phyloP scores from a whole-genome alignment of 371 early-diverging fungal genomes.

The Mucor ambiguus region DNA sequence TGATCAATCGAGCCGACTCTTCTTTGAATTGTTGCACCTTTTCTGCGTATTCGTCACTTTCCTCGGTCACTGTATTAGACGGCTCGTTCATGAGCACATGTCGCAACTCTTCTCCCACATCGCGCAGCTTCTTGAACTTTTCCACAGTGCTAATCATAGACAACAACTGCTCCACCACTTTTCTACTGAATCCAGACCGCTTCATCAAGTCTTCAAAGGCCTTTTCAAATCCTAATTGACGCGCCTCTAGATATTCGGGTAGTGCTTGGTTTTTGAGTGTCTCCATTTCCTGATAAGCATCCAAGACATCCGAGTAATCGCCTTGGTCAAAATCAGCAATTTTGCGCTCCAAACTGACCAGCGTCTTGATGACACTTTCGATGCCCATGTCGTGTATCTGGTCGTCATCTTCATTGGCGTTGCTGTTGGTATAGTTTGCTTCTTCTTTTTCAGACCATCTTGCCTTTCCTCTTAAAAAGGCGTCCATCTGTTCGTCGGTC shows the following conservation, averaged over 20 bases:
- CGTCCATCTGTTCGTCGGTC: constrained; percentile 38
- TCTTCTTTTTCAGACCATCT: constrained; percentile 38
- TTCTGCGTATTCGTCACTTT: constrained; percentile 31
- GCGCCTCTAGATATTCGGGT: constrained; percentile 46
- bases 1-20: constrained; percentile 41
- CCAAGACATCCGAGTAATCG: constrained; percentile 37
- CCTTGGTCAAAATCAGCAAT: constrained; percentile 48
- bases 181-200: constrained; percentile 42
- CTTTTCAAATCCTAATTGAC: constrained; percentile 51
- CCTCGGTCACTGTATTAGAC: background rate
- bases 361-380: constrained; percentile 40
- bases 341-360: constrained; percentile 36
- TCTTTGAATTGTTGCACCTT: constrained; percentile 38
- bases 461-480: constrained; percentile 36
- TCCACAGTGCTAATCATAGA: constrained; percentile 36
- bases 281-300: constrained; percentile 53
- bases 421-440: constrained; percentile 5
- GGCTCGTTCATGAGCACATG: constrained; percentile 25
- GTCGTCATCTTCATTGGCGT: constrained; percentile 13
- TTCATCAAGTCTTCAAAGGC: constrained; percentile 49
- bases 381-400: constrained; percentile 19
- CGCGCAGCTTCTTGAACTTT: constrained; percentile 35
- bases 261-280: constrained; percentile 23
- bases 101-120: constrained; percentile 42
- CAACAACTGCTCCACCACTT: constrained; percentile 50